Conservation (phyloP, 2,329 filamentous ascomycete species). For the Talaromyces albobiverticillius region DNA sequence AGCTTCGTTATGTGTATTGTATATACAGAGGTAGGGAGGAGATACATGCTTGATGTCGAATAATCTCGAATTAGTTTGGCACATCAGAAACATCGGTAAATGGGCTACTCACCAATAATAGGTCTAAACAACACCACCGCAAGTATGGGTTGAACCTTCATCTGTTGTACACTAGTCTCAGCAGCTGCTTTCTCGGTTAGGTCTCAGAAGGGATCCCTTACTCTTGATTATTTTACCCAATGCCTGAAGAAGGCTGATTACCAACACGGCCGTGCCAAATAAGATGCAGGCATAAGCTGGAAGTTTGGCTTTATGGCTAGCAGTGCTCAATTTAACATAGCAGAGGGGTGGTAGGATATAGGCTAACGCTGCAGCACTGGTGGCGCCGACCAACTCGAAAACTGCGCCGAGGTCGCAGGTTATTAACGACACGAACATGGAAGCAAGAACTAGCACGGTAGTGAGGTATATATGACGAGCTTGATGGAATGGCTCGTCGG, state of each 20-base stretch:
- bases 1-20: neutral
- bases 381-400: constrained; percentile 94
- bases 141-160: constrained; percentile 32
- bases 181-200: neutral
- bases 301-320: constrained; percentile 70
- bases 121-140: constrained; percentile 20
- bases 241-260: constrained; percentile 72
- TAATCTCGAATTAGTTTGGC: neutral
- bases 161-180: constrained; percentile 24
- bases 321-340: constrained; percentile 85
- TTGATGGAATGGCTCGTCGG: constrained; percentile 72
- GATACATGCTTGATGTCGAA: neutral
- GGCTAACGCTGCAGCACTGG: constrained; percentile 87
- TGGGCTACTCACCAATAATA: neutral
- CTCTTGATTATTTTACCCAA: constrained; percentile 61
- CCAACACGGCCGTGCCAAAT: constrained; percentile 79
- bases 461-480: constrained; percentile 84
- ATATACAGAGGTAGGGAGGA: neutral
- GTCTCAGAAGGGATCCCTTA: constrained; percentile 23
- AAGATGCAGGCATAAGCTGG: constrained; percentile 68
- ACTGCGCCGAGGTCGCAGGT: constrained; percentile 93
- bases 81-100: neutral
- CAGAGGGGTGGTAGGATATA: constrained; percentile 95
- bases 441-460: constrained; percentile 73
- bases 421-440: constrained; percentile 73